Base-by-base conservation (phyloP, 129 eudicot species). In the Kitagawia praeruptora region DNA sequence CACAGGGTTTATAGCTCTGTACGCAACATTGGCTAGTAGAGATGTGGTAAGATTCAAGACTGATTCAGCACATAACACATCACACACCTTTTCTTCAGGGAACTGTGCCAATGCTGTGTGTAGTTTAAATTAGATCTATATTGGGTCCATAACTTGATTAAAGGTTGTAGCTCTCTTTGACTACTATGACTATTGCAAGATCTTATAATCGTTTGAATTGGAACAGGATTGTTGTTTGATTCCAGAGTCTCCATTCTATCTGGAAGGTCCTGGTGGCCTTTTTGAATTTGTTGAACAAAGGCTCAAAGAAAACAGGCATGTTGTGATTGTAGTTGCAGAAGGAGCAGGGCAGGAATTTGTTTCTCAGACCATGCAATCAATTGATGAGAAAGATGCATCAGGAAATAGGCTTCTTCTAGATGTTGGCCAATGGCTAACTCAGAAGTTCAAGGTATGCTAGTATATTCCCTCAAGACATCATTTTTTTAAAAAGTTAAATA, bases 171-270 rank as follows among this genome's bases (percentile, higher is more conserved):
- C 79, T 53, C 69, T 61, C 37, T 25, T n/a, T 61, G 69, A 72
- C 56, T 78, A 79, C 37, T 53, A 21, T 56, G 70, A 67, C 70
- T 76, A 45, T 53, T 8, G 47, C 70, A 80, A 75, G 82, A 63
- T 81, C 78, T 82, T 61, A 78, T 86, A 47, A 88, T 80, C 53
- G 80, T 79, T 56, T 74, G 70, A 40, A 82, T 83, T 88, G 83
- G 81, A 64, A 84, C 96, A 92, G 97, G 97, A 92, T 80, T 92
- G 97, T 85, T 92, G 97, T 91, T 90, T 92, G 83, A 92, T 92
- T 82, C 97, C 97, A 79, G 97, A 92, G 81, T 88, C 97, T 56
- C 96, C 96, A 74, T 92, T 92, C 80, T 92, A 88, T 82, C 88
- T 92, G 76, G 97, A 92, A 87, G 97, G 97, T 80, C 79, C 83